A percentile compares a stretch with the other conserved stretches of the same genome.
Conservation (phyloP, 108 stramenopile species). For the Phaeodactylum tricornutum region DNA sequence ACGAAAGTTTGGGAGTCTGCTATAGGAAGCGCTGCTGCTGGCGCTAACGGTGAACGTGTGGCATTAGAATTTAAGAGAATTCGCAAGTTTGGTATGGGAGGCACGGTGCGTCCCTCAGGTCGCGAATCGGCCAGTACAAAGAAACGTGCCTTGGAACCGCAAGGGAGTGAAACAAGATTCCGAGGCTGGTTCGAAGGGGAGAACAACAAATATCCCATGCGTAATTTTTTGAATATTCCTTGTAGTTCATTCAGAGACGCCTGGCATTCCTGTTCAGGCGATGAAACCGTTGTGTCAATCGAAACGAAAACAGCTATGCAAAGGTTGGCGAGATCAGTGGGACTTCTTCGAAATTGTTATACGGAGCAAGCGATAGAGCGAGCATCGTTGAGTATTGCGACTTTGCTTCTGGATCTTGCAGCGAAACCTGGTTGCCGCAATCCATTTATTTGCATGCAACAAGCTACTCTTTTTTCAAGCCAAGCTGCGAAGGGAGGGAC, state of each 20-base stretch:
- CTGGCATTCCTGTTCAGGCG: too few relatives aligned
- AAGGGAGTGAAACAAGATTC: too few relatives aligned
- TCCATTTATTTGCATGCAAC: slow-evolving; percentile 67
- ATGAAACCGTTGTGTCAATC: too few relatives aligned
- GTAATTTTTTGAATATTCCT: slow-evolving; percentile 15
- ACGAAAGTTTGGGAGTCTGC: slow-evolving; percentile 48
- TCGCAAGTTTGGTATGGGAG: neutral
- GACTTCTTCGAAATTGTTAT: slow-evolving; percentile 45
- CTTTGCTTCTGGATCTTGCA: slow-evolving; percentile 50
- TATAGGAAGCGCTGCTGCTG: slow-evolving; percentile 38
- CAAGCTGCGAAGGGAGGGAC: slow-evolving; percentile 60
- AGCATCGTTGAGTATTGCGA: slow-evolving; percentile 51
- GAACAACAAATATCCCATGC: slow-evolving; percentile 2
- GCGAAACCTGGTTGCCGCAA: slow-evolving; percentile 37
- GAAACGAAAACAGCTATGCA: slow-evolving; percentile 44
- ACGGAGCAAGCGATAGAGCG: slow-evolving; percentile 51
- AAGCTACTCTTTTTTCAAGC: slow-evolving; percentile 75
- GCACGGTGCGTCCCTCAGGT: neutral
- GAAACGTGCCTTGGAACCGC: too few relatives aligned
- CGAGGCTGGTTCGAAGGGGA: slow-evolving; percentile 3
- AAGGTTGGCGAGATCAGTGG: slow-evolving; percentile 23
- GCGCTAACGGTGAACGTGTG: too few relatives aligned
- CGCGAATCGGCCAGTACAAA: neutral
- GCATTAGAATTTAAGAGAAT: neutral
- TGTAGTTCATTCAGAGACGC: too few relatives aligned